A percentile compares a stretch with the other conserved stretches of the same genome.
Conservation (phyloP, 1,284 basidiomycete genomes). For the Rhodotorula sp. region DNA sequence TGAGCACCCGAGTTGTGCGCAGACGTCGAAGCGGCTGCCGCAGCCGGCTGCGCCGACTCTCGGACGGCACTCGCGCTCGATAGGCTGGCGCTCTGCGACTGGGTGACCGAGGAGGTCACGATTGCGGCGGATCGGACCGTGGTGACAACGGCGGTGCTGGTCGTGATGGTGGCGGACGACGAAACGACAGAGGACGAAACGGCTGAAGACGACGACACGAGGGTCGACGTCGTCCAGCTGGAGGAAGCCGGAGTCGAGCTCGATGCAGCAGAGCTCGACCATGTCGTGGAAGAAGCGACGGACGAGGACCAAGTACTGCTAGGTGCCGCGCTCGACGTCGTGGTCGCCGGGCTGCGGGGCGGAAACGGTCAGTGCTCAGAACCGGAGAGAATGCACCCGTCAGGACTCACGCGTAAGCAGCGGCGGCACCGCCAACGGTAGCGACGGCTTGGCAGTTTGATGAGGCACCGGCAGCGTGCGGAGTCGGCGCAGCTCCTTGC, state of each 20-base stretch:
- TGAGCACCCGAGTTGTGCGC: neutral
- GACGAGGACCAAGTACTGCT: conserved; percentile 2
- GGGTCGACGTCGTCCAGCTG: conserved; percentile 13
- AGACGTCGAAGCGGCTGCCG: neutral
- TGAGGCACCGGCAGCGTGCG: conserved; percentile 53
- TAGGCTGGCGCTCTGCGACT: neutral
- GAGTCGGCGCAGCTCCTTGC: conserved; percentile 16
- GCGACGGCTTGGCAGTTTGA: conserved; percentile 71
- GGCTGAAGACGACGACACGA: conserved; percentile 1
- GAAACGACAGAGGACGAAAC: neutral
- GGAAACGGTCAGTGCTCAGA: neutral
- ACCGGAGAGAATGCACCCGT: too few species aligned
- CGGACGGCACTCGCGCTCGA: too few species aligned
- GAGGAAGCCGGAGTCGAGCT: conserved; percentile 1
- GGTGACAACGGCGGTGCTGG: conserved; percentile 4
- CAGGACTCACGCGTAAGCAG: conserved; percentile 4
- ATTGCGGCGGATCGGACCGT: conserved; percentile 1
- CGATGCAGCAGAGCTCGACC: neutral
- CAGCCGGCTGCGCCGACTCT: neutral
- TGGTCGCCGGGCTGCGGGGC: neutral
- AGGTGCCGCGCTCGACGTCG: neutral
- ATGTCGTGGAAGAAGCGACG: neutral
- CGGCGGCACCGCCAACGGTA: conserved; percentile 23
- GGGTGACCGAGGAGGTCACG: neutral
- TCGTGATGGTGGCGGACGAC: conserved; percentile 3